Percentiles rank a stretch among this genome's conserved stretches.
Conservation (phyloP, 1,139 yeast genomes). For the Candida sanyaensis region DNA sequence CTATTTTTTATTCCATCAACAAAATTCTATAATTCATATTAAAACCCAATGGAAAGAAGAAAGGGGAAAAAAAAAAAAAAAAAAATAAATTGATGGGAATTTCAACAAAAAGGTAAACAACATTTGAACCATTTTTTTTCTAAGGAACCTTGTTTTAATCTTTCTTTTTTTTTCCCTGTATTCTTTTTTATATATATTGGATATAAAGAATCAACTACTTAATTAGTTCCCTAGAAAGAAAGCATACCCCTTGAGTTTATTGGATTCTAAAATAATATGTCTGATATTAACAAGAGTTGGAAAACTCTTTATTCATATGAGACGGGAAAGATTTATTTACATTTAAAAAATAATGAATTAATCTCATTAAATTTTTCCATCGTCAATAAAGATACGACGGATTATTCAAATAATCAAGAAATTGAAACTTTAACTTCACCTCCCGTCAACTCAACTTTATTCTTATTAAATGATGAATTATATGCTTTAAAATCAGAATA, state of each 20-base stretch:
- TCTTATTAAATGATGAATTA: conserved; percentile 29
- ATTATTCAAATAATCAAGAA: conserved; percentile 22
- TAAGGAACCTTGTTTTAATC: background rate
- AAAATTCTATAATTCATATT: too few relatives aligned
- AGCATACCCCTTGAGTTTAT: too few relatives aligned
- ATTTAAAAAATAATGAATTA: conserved; percentile 38
- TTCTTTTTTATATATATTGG: background rate
- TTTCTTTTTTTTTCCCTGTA: background rate
- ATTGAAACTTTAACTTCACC: conserved; percentile 29
- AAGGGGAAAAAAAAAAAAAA: too few relatives aligned
- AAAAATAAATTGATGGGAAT: background rate
- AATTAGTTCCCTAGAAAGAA: too few relatives aligned
- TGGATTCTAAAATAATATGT: background rate
- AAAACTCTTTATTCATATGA: conserved; percentile 38
- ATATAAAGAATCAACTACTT: too few relatives aligned
- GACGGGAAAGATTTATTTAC: conserved; percentile 37
- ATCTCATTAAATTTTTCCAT: conserved; percentile 37
- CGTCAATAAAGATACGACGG: conserved; percentile 22
- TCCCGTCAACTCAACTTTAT: conserved; percentile 34
- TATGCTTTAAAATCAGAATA: conserved; percentile 23
- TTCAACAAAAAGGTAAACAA: conserved; percentile 1
- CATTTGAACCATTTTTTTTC: background rate
- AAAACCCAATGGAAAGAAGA: too few relatives aligned
- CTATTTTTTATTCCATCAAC: too few relatives aligned
- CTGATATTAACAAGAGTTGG: conserved; percentile 21